Base-by-base conservation (phyloP, 2,329 filamentous ascomycete genomes). In the Ceratocystis cacaofunesta region DNA sequence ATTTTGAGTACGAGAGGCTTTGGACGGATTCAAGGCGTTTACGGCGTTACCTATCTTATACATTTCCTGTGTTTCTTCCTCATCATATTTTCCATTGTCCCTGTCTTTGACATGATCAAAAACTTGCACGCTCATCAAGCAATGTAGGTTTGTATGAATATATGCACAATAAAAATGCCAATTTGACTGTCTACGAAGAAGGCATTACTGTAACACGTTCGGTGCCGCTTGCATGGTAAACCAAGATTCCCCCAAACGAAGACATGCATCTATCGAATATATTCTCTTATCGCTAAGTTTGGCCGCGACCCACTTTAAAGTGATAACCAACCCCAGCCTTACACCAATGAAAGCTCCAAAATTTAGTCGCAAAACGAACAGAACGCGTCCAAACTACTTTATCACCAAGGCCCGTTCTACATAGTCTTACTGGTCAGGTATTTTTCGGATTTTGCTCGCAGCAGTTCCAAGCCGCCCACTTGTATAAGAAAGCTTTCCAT, bases 1-100 rank as follows among this genome's bases (percentile, higher is more conserved):
- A 60, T 43, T 52, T 41, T 44, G 43, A 43, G 32, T 62, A 28
- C 30, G 44, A 63, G 44, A 66, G 55, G 61, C 61, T 60, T 60
- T 28, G 43, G 60, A 62, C 60, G 41, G 66, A 52, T 58, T 67
- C 61, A 36, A 50, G 66, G 66, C 63, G 66, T 67, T 67, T 65
- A 36, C 15, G 66, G 66, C 63, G 66, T 66, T 66, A 44, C 44
- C 50, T 19, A 57, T 60, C 55, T 46, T 46, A 48, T 61, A 60
- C 36, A 52, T 63, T 63, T 50, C 17, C 36, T 32, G 22, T 30
- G 25, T 50, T 63, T 63, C 12, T 50, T 50, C 28, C 50, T 28
- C 15, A n/a, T 8, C 5, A 43, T 25, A 7, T 58, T 30, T 58
- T 10, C 28, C 22, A 8, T 2, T 19, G 36, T 41, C 10, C 12